phyloP scores from a whole-genome alignment of 2,329 filamentous ascomycete genomes.

The Arachnopeziza araneosa region DNA sequence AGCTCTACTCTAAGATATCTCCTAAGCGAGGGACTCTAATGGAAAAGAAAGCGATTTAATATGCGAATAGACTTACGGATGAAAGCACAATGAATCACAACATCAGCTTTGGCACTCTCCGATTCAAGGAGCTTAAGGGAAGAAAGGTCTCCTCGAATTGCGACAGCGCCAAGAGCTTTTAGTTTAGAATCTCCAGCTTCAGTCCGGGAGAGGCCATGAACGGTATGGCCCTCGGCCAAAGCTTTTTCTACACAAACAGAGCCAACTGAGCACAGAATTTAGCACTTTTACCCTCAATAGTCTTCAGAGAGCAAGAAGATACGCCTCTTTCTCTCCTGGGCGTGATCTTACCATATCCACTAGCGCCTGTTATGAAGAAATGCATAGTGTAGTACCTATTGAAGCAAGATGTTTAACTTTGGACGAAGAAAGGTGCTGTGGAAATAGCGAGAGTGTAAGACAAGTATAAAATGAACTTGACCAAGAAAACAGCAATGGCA shows the following conservation, averaged over 20 bases:
- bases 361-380: conserved; percentile 38
- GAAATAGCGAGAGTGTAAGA: too few relatives aligned
- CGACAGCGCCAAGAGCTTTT: conserved; percentile 33
- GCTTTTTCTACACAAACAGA: conserved; percentile 33
- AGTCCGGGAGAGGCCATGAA: conserved; percentile 38
- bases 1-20: too few relatives aligned
- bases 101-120: conserved; percentile 36
- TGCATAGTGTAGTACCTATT: conserved; percentile 8
- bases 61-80: too few relatives aligned
- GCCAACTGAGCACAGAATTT: conserved; percentile 24
- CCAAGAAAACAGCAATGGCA: too few relatives aligned
- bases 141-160: conserved; percentile 37
- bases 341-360: conserved; percentile 28
- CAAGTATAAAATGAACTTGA: too few relatives aligned
- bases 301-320: too few relatives aligned
- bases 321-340: too few relatives aligned
- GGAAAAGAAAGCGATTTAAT: too few relatives aligned
- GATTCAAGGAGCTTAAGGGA: conserved; percentile 34
- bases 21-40: too few relatives aligned
- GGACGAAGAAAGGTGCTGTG: too few relatives aligned
- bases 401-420: too few relatives aligned
- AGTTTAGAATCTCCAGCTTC: conserved; percentile 34
- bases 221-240: conserved; percentile 35
- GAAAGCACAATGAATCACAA: conserved; percentile 40
- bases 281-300: too few relatives aligned